These are phyloP conservation scores for Umbilicaria muhlenbergii DNA, from an alignment of 495 filamentous ascomycete species.

Conservation along the genomic window DNA sequence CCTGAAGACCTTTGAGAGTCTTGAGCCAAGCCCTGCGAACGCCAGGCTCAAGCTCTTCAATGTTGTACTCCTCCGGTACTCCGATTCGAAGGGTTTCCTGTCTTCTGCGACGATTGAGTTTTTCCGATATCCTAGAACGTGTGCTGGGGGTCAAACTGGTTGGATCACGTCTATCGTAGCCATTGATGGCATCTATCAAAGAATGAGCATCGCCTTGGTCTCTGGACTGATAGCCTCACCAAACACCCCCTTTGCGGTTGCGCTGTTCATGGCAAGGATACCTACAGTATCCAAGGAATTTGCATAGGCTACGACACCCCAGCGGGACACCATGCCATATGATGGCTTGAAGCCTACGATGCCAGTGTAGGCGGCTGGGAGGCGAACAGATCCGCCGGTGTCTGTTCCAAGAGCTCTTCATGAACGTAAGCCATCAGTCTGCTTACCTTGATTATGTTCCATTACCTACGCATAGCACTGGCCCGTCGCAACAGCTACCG, in stretches of 20 bases:
- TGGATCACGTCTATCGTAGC: slow-evolving; percentile 60
- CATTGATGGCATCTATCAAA: slow-evolving; percentile 29
- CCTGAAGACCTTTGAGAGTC: slow-evolving; percentile 38
- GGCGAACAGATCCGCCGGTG: slow-evolving; percentile 81
- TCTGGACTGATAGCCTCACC: slow-evolving; percentile 17
- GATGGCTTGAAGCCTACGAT: slow-evolving; percentile 87
- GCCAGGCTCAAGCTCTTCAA: slow-evolving; percentile 53
- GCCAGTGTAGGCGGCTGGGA: slow-evolving; percentile 85
- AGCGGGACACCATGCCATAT: slow-evolving; percentile 68
- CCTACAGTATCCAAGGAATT: slow-evolving; percentile 94
- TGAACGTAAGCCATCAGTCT: background rate
- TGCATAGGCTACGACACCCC: slow-evolving; percentile 87
- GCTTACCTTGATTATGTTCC: background rate
- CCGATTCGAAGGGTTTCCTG: slow-evolving; percentile 41
- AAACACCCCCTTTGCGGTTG: slow-evolving; percentile 37
- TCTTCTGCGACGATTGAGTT: slow-evolving; percentile 17
- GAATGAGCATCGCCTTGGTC: background rate
- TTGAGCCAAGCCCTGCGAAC: slow-evolving; percentile 55
- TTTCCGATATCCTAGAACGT: slow-evolving; percentile 26
- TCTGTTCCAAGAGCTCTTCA: slow-evolving; percentile 74
- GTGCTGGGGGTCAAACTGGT: slow-evolving; percentile 45
- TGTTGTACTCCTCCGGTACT: slow-evolving; percentile 77
- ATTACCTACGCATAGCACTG: slow-evolving; percentile 47
- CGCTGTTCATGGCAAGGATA: slow-evolving; percentile 42
- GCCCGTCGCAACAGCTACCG: slow-evolving; percentile 59